Evolutionary conservation across 1,139 yeast genomes (phyloP), one percentile per base, ranked within the genome.

Genomic region (Candida sojae): DNA sequence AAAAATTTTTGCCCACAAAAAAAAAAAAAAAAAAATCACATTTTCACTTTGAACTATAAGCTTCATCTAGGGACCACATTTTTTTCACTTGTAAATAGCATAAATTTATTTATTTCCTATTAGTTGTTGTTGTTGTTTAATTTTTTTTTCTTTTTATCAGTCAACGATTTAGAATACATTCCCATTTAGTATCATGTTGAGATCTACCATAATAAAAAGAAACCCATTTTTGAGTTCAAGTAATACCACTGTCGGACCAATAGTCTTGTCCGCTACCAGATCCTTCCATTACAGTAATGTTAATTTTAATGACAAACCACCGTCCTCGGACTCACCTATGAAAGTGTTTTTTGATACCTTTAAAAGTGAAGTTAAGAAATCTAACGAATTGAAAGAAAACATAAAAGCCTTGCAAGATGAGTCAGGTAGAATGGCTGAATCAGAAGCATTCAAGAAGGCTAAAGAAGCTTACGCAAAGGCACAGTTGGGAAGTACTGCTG

Each of bases 391-490:
- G 52, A 96, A 93, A 63, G 91, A 89, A 51, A 90, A 91, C 61
- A 90, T 95, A 62, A 93, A 93, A 68, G 96, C 97, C 11, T 79
- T 95, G 50, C 96, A 91, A 66, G 97, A 93, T 68, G 98, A 96
- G 58, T 90, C 98, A 2, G 99, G 97, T 35, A 83, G 92, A 61
- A 82, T 95, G 66, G 91, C 96, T 31, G 99, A 93, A 57, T 86
- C 95, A 43, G 97, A 92, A 49, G 96, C 98, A 2, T 92, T 89
- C 73, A 89, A 86, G 66, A 84, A 80, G 61, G 99, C 99, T 43
- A 87, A 88, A 62, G 97, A 91, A 56, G 99, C 99, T 0, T 90
- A 87, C 59, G 90, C 88, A 50, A 80, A 77, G 55, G 97, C 98
- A 3, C 95, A 86, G 62, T 82, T 82, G 61, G 88, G 90, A 10